Conservation (phyloP, 225 moss, liverwort and hornwort species). For the Straminergon stramineum region DNA sequence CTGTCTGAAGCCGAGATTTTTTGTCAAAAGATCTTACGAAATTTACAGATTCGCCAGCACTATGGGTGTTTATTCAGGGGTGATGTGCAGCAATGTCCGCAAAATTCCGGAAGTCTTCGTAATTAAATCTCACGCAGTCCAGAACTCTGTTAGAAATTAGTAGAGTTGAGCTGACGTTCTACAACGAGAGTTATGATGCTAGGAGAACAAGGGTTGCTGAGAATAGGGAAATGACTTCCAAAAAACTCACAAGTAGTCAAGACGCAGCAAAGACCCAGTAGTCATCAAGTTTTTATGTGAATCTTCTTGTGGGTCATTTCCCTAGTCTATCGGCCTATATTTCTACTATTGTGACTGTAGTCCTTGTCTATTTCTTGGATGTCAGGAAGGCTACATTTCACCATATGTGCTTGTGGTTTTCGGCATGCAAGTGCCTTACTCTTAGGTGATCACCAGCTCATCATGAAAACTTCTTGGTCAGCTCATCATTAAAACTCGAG, state of each 20-base stretch:
- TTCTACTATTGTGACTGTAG: neutral
- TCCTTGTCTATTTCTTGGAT: neutral
- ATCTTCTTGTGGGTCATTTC: neutral
- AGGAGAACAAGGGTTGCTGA: neutral
- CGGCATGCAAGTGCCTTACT: too few relatives aligned
- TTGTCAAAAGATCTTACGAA: neutral
- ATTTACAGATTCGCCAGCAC: neutral
- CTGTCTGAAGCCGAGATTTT: too few relatives aligned
- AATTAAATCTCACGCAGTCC: neutral
- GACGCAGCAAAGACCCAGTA: neutral
- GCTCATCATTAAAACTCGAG: neutral
- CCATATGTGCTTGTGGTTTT: neutral
- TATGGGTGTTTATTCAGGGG: neutral
- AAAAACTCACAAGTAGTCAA: neutral
- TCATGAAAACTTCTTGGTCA: neutral
- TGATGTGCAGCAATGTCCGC: neutral
- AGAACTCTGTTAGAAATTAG: neutral
- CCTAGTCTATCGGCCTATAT: neutral
- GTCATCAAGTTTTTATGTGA: neutral
- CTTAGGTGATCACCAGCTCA: neutral
- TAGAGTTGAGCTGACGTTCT: neutral
- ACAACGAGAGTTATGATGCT: neutral
- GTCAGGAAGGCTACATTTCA: neutral
- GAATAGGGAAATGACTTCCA: neutral
- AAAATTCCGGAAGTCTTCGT: neutral